Evolutionary conservation across 352 stramenopile species (phyloP).

Genomic region (Globisporangium acanthophoron): DNA sequence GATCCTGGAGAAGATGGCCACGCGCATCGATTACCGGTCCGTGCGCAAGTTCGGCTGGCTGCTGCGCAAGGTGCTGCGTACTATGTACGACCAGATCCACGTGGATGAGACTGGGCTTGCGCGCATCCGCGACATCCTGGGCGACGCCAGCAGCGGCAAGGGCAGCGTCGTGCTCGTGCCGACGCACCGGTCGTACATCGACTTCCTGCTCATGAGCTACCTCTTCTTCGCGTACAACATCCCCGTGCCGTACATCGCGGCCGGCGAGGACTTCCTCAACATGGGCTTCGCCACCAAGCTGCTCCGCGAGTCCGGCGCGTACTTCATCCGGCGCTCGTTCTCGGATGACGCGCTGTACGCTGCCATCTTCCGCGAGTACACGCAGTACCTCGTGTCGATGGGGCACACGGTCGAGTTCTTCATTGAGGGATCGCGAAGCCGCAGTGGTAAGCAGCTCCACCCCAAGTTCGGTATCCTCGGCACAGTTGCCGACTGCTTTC

Average conservation of each 20-base stretch:
- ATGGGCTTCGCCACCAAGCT: conserved; percentile 65
- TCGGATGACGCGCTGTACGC: conserved; percentile 66
- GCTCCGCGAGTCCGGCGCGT: conserved; percentile 64
- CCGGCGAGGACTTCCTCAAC: conserved; percentile 73
- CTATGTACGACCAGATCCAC: conserved; percentile 86
- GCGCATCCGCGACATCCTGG: conserved; percentile 56
- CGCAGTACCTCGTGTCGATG: conserved; percentile 67
- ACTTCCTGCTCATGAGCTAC: conserved; percentile 85
- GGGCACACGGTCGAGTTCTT: conserved; percentile 86
- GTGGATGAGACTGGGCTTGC: conserved; percentile 77
- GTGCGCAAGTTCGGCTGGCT: conserved; percentile 77
- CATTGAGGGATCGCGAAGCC: conserved; percentile 78
- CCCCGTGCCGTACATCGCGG: conserved; percentile 74
- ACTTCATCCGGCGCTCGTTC: conserved; percentile 80
- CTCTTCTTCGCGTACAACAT: conserved; percentile 88
- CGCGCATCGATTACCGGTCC: conserved; percentile 67
- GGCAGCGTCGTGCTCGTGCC: conserved; percentile 79
- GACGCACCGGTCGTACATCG: conserved; percentile 80
- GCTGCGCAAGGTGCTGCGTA: conserved; percentile 74
- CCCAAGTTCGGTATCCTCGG: conserved; percentile 78
- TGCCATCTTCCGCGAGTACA: conserved; percentile 78
- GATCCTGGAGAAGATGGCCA: conserved; percentile 75
- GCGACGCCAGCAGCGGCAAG: conserved; percentile 18
- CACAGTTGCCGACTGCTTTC: conserved; percentile 65
- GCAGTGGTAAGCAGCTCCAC: conserved; percentile 77